Base-by-base conservation (phyloP, 805 yeast genomes). In the Starmerella geochares region DNA sequence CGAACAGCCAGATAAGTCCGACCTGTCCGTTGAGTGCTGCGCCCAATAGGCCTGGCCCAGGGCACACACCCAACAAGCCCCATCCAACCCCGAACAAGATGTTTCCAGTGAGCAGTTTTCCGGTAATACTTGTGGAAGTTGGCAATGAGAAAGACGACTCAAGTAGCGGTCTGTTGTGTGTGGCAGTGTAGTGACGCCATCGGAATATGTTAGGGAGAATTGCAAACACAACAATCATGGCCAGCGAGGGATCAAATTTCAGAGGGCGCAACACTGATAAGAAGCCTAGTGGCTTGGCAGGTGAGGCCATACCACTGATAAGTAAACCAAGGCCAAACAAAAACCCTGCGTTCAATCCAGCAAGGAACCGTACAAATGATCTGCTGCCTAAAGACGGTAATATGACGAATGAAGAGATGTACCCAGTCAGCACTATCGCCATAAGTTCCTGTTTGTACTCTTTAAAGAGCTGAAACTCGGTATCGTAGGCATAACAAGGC, bases 31-130 rank as follows among this genome's bases (percentile, higher is more conserved):
- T 44, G 14, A 43, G 20, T 2, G 40, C 17, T 4, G 61, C 38
- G 10, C 66, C 58, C 1, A 71, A 33, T 0, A 73, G 48, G 0
- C 73, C 80, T 14, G 80, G 78, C 3, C 77, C 79, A 0, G 80
- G 80, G 57, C 79, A 76, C 3, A 74, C 61, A 1, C 80, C 80
- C 0, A 69, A 56, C 2, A 72, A 29, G 0, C 77, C 79, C 80
- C 80, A 76, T 0, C 79, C 80, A 8, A 70, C 13, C 9, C 80
- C 80, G 55, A 76, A 76, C 5, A 73, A 11, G 0, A 62, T 62
- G 51, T 71, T 65, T 2, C 80, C 80, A 2, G 68, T 3, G 0
- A 76, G 19, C 44, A 75, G 67, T 32, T 60, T 62, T 0, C 43
- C 20, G 0, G 65, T 55, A 2, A 67, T 60, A 2, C 58, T 54